Conservation (phyloP, 257 asterid genomes). For the Asclepias syriaca region DNA sequence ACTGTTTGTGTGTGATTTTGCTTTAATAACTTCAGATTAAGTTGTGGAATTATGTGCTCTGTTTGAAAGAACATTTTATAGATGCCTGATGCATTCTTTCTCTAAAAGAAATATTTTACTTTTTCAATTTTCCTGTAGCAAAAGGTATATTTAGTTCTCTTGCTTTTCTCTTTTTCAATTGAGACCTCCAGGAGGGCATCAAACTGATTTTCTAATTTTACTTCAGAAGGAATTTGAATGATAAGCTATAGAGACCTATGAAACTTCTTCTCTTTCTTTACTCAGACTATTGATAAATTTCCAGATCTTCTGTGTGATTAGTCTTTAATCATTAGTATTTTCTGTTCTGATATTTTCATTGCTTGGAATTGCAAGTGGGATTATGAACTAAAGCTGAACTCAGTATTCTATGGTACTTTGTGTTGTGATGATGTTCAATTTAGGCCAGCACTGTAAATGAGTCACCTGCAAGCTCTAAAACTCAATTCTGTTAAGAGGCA, state of each 20-base stretch:
- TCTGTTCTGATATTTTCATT: not conserved
- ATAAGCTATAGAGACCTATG: not conserved
- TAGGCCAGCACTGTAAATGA: not conserved
- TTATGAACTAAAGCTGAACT: not conserved
- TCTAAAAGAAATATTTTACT: not conserved
- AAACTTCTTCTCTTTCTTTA: not conserved
- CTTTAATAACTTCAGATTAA: not conserved
- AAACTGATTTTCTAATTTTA: not conserved
- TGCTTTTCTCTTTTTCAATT: not conserved
- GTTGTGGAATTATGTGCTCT: not conserved
- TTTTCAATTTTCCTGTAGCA: not conserved
- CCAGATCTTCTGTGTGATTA: not conserved
- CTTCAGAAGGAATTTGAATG: conserved; percentile 1
- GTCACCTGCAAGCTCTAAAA: not conserved
- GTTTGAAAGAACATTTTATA: conserved; percentile 2
- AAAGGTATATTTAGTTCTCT: not conserved
- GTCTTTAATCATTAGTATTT: not conserved
- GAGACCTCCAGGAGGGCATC: not conserved
- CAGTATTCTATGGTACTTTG: not conserved
- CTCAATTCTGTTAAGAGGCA: conserved; percentile 4
- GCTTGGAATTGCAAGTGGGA: not conserved
- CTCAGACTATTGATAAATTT: not conserved
- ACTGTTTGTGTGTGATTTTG: not conserved
- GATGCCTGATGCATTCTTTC: not conserved
- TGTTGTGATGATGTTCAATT: conserved; percentile 1